Percentiles rank a stretch among this genome's conserved stretches.
These are phyloP conservation scores for Morella rubra DNA, from an alignment of 306 rosid genomes.

Conservation along the genomic window DNA sequence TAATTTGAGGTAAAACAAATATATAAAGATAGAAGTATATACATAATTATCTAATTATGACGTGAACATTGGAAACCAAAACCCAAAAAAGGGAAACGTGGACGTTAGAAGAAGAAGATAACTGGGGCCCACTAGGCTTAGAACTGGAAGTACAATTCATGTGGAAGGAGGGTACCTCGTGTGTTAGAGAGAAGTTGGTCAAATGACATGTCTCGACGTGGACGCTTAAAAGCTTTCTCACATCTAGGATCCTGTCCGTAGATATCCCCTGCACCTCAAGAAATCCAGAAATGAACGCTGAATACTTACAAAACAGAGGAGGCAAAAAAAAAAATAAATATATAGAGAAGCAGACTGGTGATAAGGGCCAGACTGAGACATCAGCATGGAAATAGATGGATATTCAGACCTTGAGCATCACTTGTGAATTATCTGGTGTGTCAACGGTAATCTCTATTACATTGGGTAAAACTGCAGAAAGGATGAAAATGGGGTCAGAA, in stretches of 20 bases:
- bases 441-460: slow-evolving; percentile 68
- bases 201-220: slow-evolving; percentile 85
- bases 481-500: slow-evolving; percentile 8
- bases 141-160: not conserved
- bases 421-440: slow-evolving; percentile 67
- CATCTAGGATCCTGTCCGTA: slow-evolving; percentile 83
- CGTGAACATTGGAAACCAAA: not conserved
- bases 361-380: not conserved
- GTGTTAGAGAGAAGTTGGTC: slow-evolving; percentile 76
- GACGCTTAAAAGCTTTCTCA: slow-evolving; percentile 72
- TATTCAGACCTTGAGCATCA: slow-evolving; percentile 71
- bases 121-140: not conserved
- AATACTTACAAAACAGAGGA: not conserved
- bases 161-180: slow-evolving; percentile 56
- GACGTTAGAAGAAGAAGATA: not conserved
- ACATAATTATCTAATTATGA: no score
- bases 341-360: no score
- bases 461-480: slow-evolving; percentile 74
- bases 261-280: slow-evolving; percentile 62
- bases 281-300: no score
- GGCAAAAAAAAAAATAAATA: not conserved
- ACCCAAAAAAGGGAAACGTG: not conserved
- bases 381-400: not conserved
- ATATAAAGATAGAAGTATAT: no score
- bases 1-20: no score